Evolutionary conservation across 202 grass and related monocot genomes (phyloP), one percentile per base, ranked within the genome.

Genomic region (Thinopyrum obtusiflorum): DNA sequence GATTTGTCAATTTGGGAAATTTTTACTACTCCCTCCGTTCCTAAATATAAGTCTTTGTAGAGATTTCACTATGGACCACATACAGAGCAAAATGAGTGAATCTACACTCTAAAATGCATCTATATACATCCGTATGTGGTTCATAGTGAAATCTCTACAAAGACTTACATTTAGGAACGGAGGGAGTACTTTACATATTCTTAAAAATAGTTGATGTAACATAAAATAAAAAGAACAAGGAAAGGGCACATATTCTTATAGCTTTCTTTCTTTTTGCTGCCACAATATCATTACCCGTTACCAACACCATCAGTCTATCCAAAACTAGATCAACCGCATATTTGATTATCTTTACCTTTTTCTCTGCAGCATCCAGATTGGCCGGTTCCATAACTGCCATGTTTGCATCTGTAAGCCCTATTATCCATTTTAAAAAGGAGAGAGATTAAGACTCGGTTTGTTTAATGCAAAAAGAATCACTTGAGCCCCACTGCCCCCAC

Each of bases 281-380:
- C 53, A 21, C 53, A 21, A 8, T 59, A 59, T 59, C 53, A 21
- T 59, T 59, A 59, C 53, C 1, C 53, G 0, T 59, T 21, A n/a
- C 53, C 7, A 61, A 62, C 60, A 62, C 60, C 21, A 62, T 62
- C 21, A 12, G 23, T 2, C 9, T 25, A 62, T 76, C 73, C 26
- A 76, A 55, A 55, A 76, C 73, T 31, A 76, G 26, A 55, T 12
- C 73, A 55, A 76, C 9, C 25, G 0, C 4, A 76, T 26, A 55
- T 55, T 14, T 65, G 12, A 66, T 40, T 57, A 86, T 21, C n/a
- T 74, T 70, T 85, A 79, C 76, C 68, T 76, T 81, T 42, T 81
- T 4, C 23, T 57, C 9, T 81, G 17, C 85, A 66, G 60, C 13
- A 37, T 82, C 24, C 25, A 76, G 53, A 62, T 46, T 29, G 69